Evolutionary conservation across 805 yeast species (phyloP), one percentile per base, ranked within the genome.

Genomic region (Wickerhamiella spandovensis): DNA sequence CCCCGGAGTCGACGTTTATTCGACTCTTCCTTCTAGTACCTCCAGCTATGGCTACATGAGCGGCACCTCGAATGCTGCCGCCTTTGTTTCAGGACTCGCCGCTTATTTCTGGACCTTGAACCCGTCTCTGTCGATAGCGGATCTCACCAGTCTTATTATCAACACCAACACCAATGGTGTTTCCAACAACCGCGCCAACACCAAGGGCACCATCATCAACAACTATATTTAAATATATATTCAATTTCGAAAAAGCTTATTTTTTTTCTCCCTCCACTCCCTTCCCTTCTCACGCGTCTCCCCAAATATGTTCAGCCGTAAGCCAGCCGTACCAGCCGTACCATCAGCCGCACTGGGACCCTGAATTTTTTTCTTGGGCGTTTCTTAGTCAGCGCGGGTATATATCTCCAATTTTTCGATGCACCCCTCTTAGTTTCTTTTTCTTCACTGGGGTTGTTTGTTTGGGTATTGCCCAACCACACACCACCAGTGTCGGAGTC

Each of bases 31-130:
- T 1, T 18, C 21, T n/a, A 10, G 30, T 2, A 28, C 41, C 12
- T 17, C 28, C 3, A 24, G 28, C 15, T 53, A 52, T 24, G 58
- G 56, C 12, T 52, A 52, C 20, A 54, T 55, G 55, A 53, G 47
- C 20, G 97, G 97, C 67, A 89, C 97, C 5, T 88, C 96, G 8
- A 88, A 88, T 90, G 95, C 97, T 13, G 82, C 95, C 21, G 96
- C 97, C 41, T 95, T 88, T 61, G 89, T 86, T 58, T 81, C 87
- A 53, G 97, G 97, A 60, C 73, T 89, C 63, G 77, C 88, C 59
- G 78, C 95, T 4, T 89, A 89, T 72, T 87, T 77, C 67, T 60
- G 63, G 66, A 64, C 62, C 1, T 58, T 61, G 56, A 57, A 52
- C 24, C 48, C 55, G 18, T 17, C 15, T 10, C 18, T 52, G 24